Conservation (phyloP, 257 asterid species). For the Solanum gracilifrons region DNA sequence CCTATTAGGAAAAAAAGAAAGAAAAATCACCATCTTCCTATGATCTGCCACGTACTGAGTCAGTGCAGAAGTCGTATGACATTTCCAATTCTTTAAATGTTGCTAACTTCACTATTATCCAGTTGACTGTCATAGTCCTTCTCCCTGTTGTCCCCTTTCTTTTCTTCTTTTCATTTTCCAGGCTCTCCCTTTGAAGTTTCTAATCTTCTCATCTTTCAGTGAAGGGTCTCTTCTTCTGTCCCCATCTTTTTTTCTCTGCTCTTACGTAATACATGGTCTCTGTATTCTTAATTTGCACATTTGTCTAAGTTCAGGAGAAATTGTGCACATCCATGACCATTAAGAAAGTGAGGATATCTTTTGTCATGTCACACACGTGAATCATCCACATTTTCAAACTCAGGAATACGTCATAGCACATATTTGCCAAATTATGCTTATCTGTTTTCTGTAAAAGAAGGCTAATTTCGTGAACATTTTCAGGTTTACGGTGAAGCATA, state of each 20-base stretch:
- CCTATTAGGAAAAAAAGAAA: not conserved
- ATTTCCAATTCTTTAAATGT: not conserved
- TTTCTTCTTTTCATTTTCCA: not conserved
- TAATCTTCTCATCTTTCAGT: not conserved
- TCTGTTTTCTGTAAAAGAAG: not conserved
- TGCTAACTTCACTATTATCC: not conserved
- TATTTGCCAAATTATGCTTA: not conserved
- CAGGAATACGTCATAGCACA: not conserved
- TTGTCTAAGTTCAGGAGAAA: not conserved
- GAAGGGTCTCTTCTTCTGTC: not conserved
- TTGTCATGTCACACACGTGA: not conserved
- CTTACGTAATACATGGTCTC: not conserved
- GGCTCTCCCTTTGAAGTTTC: not conserved
- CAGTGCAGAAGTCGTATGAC: not conserved
- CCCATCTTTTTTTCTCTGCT: not conserved
- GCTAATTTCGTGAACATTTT: not conserved
- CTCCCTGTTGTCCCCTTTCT: not conserved
- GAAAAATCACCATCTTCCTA: not conserved
- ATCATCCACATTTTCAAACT: not conserved
- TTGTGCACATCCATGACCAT: not conserved
- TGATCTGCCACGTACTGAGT: not conserved
- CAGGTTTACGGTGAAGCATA: slow-evolving; percentile 91
- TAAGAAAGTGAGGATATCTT: not conserved
- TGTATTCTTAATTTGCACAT: not conserved
- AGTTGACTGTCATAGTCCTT: not conserved